Conservation (phyloP, 225 moss, liverwort and hornwort species). For the Marchantia paleacea region DNA sequence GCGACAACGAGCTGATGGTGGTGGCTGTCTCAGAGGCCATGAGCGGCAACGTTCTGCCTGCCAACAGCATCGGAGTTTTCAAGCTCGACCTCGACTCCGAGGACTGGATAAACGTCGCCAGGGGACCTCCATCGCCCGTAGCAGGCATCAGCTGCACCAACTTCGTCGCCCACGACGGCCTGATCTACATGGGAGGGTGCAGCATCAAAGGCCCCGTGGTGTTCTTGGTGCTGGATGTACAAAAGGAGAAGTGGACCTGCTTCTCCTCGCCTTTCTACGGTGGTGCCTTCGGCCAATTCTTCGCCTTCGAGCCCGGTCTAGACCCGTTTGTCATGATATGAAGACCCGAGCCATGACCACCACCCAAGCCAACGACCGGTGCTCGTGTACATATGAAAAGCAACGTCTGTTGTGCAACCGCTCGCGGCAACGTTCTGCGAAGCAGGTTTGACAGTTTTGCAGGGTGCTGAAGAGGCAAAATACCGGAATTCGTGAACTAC, state of each 20-base stretch:
- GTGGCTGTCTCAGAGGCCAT: background rate
- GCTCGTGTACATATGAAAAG: too few relatives aligned
- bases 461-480: too few relatives aligned
- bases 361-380: too few relatives aligned
- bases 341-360: background rate
- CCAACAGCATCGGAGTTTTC: background rate
- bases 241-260: background rate
- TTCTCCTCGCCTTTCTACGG: background rate
- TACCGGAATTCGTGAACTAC: too few relatives aligned
- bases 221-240: background rate
- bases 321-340: background rate
- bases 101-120: background rate
- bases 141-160: background rate
- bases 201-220: background rate
- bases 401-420: too few relatives aligned
- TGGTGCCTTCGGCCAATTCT: background rate
- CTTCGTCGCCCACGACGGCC: background rate
- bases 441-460: too few relatives aligned
- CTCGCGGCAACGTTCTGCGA: too few relatives aligned
- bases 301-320: background rate
- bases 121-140: background rate
- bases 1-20: background rate
- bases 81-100: background rate
- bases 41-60: background rate
- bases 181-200: background rate